Conservation (phyloP, 2,329 filamentous ascomycete species). For the Beauveria sp. region DNA sequence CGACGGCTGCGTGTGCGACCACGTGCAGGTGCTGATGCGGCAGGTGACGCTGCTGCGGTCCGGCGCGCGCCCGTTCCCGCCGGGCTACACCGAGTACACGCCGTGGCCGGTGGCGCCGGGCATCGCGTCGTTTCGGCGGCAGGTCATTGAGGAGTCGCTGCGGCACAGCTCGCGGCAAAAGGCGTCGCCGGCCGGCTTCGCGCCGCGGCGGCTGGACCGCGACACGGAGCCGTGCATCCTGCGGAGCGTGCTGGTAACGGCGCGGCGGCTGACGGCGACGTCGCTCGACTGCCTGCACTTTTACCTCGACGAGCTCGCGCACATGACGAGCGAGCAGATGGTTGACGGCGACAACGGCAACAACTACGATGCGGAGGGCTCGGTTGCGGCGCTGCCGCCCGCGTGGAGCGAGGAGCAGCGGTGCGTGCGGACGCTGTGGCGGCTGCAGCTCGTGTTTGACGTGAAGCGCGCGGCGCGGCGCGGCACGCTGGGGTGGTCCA, state of each 20-base stretch:
- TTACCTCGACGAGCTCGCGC: not conserved
- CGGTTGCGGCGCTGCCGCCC: not conserved
- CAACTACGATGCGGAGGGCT: not conserved
- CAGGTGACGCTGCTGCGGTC: not conserved
- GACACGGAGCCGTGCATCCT: not conserved
- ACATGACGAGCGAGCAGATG: not conserved
- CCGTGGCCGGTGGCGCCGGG: not conserved
- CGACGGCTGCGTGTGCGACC: not conserved
- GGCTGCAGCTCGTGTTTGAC: slow-evolving; percentile 3
- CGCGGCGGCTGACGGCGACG: not conserved
- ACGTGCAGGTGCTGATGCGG: slow-evolving; percentile 4
- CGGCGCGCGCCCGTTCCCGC: slow-evolving; percentile 3
- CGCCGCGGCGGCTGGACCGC: not conserved
- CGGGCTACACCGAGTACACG: slow-evolving; percentile 7
- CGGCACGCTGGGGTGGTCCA: slow-evolving; percentile 1
- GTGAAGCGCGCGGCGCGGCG: slow-evolving; percentile 1
- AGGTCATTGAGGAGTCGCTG: slow-evolving; percentile 4
- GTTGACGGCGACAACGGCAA: not conserved
- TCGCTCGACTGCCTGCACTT: not conserved
- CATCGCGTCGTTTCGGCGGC: not conserved
- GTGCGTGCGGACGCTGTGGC: slow-evolving; percentile 1
- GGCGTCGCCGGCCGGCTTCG: not conserved
- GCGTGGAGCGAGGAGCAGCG: slow-evolving; percentile 8
- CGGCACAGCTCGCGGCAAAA: not conserved
- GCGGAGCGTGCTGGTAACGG: slow-evolving; percentile 2